A percentile compares a stretch with the other conserved stretches of the same genome.
phyloP scores from a whole-genome alignment of 768 basidiomycete species.

The Trametes coccinea region DNA sequence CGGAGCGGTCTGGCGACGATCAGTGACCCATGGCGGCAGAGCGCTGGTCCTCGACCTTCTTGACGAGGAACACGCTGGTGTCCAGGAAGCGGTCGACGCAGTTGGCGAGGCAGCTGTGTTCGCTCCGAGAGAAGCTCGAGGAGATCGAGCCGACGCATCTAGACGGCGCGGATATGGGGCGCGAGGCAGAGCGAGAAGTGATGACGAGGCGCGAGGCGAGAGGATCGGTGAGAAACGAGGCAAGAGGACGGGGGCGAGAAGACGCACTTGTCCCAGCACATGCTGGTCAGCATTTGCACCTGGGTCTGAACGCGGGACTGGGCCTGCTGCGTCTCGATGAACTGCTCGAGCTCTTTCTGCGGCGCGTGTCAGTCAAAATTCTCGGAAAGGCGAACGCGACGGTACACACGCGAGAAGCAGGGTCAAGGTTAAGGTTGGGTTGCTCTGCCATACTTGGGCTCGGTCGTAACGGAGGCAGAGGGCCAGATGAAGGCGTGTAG shows the following conservation, averaged over 20 bases:
- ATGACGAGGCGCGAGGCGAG: neutral
- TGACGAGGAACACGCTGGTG: constrained; percentile 79
- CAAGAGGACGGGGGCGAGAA: constrained; percentile 4
- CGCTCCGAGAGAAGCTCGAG: constrained; percentile 73
- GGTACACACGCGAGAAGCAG: constrained; percentile 63
- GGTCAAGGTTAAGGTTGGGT: constrained; percentile 56
- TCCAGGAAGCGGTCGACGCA: constrained; percentile 94
- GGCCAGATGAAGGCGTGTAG: constrained; percentile 8
- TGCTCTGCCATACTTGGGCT: constrained; percentile 43
- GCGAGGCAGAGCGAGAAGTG: constrained; percentile 17
- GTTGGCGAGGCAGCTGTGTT: constrained; percentile 81
- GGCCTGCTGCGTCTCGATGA: constrained; percentile 81
- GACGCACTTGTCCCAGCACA: constrained; percentile 91
- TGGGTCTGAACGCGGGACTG: constrained; percentile 68
- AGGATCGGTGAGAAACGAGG: neutral
- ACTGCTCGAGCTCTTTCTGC: constrained; percentile 80
- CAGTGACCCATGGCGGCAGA: constrained; percentile 38
- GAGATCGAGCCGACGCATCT: constrained; percentile 84
- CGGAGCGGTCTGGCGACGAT: constrained; percentile 7
- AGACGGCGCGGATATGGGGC: constrained; percentile 12
- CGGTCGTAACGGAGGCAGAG: neutral
- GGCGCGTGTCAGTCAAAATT: constrained; percentile 10
- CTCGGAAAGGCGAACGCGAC: constrained; percentile 16
- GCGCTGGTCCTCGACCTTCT: constrained; percentile 49
- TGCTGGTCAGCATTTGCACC: constrained; percentile 77